These are phyloP conservation scores for Calonectria henricotiae DNA, from an alignment of 2,329 filamentous ascomycete genomes.

Conservation along the genomic window DNA sequence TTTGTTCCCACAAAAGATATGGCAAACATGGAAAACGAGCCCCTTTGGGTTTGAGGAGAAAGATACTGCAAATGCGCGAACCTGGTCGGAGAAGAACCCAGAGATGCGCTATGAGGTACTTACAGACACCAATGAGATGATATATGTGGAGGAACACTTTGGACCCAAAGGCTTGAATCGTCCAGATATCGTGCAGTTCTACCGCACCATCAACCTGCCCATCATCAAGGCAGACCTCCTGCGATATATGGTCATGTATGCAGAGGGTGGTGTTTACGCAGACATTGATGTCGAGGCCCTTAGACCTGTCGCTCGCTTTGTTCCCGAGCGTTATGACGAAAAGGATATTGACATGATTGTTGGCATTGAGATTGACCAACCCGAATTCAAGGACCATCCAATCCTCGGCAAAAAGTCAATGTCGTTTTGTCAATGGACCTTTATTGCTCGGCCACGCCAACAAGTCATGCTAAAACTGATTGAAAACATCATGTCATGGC, in stretches of 20 bases:
- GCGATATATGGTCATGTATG: constrained; percentile 80
- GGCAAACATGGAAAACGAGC: constrained; percentile 84
- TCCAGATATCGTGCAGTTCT: constrained; percentile 76
- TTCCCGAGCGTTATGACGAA: constrained; percentile 72
- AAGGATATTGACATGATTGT: constrained; percentile 81
- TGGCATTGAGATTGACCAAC: constrained; percentile 81
- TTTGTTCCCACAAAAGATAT: constrained; percentile 78
- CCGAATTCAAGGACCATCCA: constrained; percentile 74
- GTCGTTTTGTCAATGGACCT: constrained; percentile 85
- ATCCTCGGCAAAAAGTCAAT: constrained; percentile 79
- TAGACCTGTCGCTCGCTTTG: constrained; percentile 57
- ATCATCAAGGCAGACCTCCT: constrained; percentile 80
- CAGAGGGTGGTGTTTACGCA: constrained; percentile 82
- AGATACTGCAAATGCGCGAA: constrained; percentile 73
- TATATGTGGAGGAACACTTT: constrained; percentile 79
- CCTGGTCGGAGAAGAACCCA: constrained; percentile 79
- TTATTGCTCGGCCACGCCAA: constrained; percentile 78
- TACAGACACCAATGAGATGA: constrained; percentile 78
- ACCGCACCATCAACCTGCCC: constrained; percentile 72
- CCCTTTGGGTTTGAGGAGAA: constrained; percentile 77
- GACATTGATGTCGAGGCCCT: constrained; percentile 64
- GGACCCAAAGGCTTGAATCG: constrained; percentile 77
- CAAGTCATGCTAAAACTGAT: constrained; percentile 80
- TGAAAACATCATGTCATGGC: constrained; percentile 79
- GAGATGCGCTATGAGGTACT: constrained; percentile 78